Evolutionary conservation across 495 filamentous ascomycete species (phyloP).

Genomic region (Aspergillus ellipticus): DNA sequence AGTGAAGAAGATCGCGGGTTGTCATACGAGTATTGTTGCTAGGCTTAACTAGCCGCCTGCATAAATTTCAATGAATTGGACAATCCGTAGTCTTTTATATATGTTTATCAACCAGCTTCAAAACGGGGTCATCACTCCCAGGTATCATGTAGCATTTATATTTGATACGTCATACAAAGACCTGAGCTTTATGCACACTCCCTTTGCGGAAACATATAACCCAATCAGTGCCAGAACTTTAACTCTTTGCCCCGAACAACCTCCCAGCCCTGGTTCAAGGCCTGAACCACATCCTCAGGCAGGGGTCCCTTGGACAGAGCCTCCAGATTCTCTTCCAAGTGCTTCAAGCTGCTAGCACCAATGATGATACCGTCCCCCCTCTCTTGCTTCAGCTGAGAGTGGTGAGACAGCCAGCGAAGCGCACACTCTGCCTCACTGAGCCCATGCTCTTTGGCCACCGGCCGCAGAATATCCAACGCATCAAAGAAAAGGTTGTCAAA

Average conservation of each 20-base stretch:
- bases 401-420: conserved; percentile 36
- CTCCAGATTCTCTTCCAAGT: conserved; percentile 30
- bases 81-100: too few species aligned
- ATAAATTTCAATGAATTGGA: too few species aligned
- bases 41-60: too few species aligned
- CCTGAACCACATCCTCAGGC: conserved; percentile 29
- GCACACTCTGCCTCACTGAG: conserved; percentile 35
- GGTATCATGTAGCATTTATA: too few species aligned
- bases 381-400: conserved; percentile 25
- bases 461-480: conserved; percentile 31
- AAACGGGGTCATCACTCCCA: too few species aligned
- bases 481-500: conserved; percentile 47
- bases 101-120: too few species aligned
- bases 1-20: too few species aligned
- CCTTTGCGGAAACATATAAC: too few species aligned
- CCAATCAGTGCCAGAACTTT: conserved; percentile 16
- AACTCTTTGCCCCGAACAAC: conserved; percentile 9
- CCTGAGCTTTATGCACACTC: too few species aligned
- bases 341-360: conserved; percentile 33
- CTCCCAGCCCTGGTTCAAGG: conserved; percentile 12
- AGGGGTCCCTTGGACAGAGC: conserved; percentile 38
- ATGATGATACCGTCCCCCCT: conserved; percentile 41
- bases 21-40: too few species aligned
- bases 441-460: conserved; percentile 13
- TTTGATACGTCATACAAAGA: too few species aligned